Evolutionary conservation across 345 rosid genomes (phyloP).

Genomic region (Melastoma malabathricum): DNA sequence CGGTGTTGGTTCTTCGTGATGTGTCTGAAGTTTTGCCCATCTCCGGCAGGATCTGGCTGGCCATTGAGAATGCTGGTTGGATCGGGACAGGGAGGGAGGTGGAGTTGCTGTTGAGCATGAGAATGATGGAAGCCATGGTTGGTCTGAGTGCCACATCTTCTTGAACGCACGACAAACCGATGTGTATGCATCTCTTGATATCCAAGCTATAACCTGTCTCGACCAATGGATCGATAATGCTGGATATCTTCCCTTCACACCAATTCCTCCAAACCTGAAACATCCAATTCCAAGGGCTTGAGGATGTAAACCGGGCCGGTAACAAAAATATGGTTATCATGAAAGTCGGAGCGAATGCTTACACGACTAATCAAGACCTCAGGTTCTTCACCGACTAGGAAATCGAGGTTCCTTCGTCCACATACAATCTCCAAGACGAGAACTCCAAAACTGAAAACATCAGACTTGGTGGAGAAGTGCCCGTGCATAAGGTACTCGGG

Average conservation of each 20-base stretch:
- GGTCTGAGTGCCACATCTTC: constrained; percentile 10
- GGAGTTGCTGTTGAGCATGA: constrained; percentile 1
- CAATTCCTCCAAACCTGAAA: too few relatives aligned
- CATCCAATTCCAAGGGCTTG: too few relatives aligned
- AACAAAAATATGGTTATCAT: background rate
- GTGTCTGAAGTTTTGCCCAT: too few relatives aligned
- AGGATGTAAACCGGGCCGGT: too few relatives aligned
- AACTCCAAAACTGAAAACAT: background rate
- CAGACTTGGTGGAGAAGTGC: background rate
- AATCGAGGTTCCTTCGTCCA: background rate
- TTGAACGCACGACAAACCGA: constrained; percentile 20
- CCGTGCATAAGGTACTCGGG: background rate
- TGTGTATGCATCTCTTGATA: constrained; percentile 20
- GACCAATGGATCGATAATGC: too few relatives aligned
- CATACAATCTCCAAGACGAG: background rate
- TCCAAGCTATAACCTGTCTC: too few relatives aligned
- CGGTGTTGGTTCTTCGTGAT: too few relatives aligned
- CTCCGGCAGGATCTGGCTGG: too few relatives aligned
- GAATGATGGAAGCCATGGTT: background rate
- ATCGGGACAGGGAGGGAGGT: background rate
- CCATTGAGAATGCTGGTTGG: background rate
- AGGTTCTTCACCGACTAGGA: background rate
- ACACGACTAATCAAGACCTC: too few relatives aligned
- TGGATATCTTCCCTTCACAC: too few relatives aligned
- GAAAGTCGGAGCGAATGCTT: background rate